Conservation (phyloP, 2,329 filamentous ascomycete species). For the Arthrobotrys conoides region DNA sequence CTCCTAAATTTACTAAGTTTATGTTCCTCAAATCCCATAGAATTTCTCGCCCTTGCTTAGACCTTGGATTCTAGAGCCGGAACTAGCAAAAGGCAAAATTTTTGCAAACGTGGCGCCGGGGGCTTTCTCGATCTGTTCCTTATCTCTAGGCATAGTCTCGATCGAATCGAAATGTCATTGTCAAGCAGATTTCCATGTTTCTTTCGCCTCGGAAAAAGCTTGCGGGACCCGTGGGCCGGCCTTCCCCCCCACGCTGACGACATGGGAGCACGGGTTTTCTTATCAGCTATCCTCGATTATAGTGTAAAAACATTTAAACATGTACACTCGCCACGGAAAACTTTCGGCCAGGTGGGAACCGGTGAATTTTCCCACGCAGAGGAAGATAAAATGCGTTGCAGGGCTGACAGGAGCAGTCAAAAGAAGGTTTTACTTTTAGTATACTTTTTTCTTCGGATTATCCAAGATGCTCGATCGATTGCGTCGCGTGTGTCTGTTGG, state of each 20-base stretch:
- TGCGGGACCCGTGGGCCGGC: constrained; percentile 26
- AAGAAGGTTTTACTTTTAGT: constrained; percentile 56
- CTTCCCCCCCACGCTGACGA: constrained; percentile 45
- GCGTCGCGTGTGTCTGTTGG: constrained; percentile 5
- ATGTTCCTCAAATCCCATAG: too few species aligned
- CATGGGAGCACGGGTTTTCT: constrained; percentile 19
- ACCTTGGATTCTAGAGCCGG: background rate
- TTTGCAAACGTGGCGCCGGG: constrained; percentile 3
- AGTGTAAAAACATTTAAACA: constrained; percentile 3
- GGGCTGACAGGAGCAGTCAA: constrained; percentile 16
- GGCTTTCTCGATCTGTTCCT: constrained; percentile 9
- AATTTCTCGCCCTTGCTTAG: constrained; percentile 11
- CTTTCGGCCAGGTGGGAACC: background rate
- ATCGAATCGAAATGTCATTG: constrained; percentile 9
- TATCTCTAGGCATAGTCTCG: constrained; percentile 23
- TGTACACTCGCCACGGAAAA: constrained; percentile 6
- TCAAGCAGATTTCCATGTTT: background rate
- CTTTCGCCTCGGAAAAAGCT: constrained; percentile 44
- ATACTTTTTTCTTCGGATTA: constrained; percentile 11
- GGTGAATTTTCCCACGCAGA: background rate
- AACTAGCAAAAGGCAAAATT: background rate
- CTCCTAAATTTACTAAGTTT: background rate
- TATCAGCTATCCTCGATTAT: constrained; percentile 27
- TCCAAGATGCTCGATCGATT: constrained; percentile 1
- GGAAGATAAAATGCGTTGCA: constrained; percentile 34